A percentile compares a stretch with the other conserved stretches of the same genome.
phyloP scores from a whole-genome alignment of 305 asterid genomes.

The Nicotiana rustica region DNA sequence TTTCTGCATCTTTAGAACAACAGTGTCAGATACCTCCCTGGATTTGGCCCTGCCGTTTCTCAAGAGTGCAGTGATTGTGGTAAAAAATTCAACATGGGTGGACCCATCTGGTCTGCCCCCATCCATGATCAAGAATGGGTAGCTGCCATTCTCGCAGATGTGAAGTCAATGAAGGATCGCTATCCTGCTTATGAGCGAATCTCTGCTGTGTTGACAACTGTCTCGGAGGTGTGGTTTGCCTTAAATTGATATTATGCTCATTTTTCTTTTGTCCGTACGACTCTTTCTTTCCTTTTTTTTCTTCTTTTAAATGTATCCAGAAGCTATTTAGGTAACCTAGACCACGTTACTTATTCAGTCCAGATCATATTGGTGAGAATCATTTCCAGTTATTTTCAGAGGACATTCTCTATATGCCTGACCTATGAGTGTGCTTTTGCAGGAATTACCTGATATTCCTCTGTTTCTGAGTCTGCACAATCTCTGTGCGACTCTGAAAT shows the following conservation, averaged over 20 bases:
- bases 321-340: constrained; percentile 2
- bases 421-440: constrained; percentile 41
- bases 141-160: constrained; percentile 71
- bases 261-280: not conserved
- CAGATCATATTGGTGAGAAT: constrained; percentile 13
- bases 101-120: constrained; percentile 99
- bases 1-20: constrained; percentile 56
- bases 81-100: constrained; percentile 96
- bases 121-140: constrained; percentile 98
- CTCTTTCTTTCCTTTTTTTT: constrained; percentile 5
- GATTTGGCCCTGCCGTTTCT: constrained; percentile 89
- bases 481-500: constrained; percentile 85
- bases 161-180: constrained; percentile 66
- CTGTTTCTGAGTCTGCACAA: constrained; percentile 95
- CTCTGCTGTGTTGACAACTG: constrained; percentile 86
- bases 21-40: constrained; percentile 86
- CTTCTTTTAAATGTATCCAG: not conserved
- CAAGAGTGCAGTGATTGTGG: constrained; percentile 97
- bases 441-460: constrained; percentile 93
- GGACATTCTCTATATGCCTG: not conserved
- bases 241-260: constrained; percentile 27
- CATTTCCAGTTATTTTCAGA: not conserved
- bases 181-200: constrained; percentile 91
- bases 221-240: constrained; percentile 76
- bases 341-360: not conserved